Evolutionary conservation across 2,329 filamentous ascomycete genomes (phyloP), one percentile per base, ranked within the genome.

Genomic region (Pestalotiopsis sp.): DNA sequence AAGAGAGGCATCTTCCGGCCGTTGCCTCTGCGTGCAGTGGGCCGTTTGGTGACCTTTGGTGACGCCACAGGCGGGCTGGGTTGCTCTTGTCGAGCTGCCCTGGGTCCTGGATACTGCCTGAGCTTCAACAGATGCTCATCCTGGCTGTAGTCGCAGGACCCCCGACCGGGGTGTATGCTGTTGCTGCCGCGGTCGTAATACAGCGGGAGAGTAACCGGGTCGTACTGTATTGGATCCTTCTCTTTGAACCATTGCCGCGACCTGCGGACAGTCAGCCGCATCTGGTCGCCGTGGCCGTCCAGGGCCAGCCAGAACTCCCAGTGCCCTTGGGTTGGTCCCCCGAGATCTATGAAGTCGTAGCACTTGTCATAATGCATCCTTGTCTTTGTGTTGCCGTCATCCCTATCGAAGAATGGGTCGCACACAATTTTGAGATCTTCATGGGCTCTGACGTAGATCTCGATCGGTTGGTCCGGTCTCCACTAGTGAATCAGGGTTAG

Each of bases 81-180:
- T 17, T 52, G 5, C 9, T 9, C 7, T 52, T 9, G 7, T 9
- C n/a, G 17, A n/a, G 45, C 45, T 52, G 7, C 9, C n/a, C 17
- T 31, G 36, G 45, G 45, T 57, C 58, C 49, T 52, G 52, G 52
- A 61, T 66, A 66, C 7, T 60, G 27, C n/a, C 27, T 60, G 31
- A 66, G 57, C 13, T 41, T 80, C 76, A 70, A 86, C 79, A 52
- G 83, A 74, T 13, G 83, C 69, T 88, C 82, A 17, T 79, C 72
- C 31, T 61, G 12, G 1, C 4, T 61, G 27, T 79, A 72, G 49
- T 70, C 49, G 67, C 49, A 36, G 6, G 20, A 25, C 25, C 62
- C 67, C 6, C 9, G 11, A 7, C 66, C 69, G 2, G 68, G 11
- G 23, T 68, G 66, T n/a, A 71, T 69, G 27, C 68, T 68, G 59